Evolutionary conservation across 1,139 yeast genomes (phyloP), one percentile per base, ranked within the genome.

Genomic region (Blastobotrys arbuscula): DNA sequence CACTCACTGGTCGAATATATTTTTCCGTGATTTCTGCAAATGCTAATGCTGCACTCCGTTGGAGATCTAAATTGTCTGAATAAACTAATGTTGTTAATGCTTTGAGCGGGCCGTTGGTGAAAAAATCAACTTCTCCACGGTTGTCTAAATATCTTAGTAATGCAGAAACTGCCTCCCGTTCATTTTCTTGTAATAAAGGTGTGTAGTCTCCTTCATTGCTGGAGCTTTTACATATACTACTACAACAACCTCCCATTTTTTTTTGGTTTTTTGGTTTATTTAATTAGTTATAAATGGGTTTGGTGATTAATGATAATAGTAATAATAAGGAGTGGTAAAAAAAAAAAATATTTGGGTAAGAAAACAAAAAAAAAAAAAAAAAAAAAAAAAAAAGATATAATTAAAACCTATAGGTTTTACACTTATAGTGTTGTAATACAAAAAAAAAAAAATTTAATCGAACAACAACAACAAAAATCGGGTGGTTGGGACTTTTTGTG

Each of bases 1-100:
- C 75, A 59, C 84, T 83, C 31, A 92, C 97, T 45, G 94, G 87
- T 55, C 95, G 78, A 38, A 90, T 64, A 57, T 61, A 70, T 67
- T 92, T 94, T 65, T 92, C 98, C 39, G 99, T 92, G 51, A 94
- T 90, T 68, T 92, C 99, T 10, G 98, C 98, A 74, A 92, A 92
- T 12, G 98, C 98, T 59, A 92, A 76, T 7, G 98, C 98, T 2
- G 99, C 99, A 66, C 96, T 86, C 63, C 98, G 80, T 68, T 92
- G 97, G 52, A 92, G 76, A 65, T 92, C 97, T 58, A 92, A 80
- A 64, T 92, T 92, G 60, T 92, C 97, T 1, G 96, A 86, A 66
- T 92, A 88, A 3, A 92, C 98, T 62, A 92, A 76, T 0, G 97
- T 92, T 51, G 94, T 84, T 55, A 92, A 75, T 2, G 98, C 97